These are phyloP conservation scores for Telopea speciosissima DNA, from an alignment of 177 flowering plant species.

Conservation along the genomic window DNA sequence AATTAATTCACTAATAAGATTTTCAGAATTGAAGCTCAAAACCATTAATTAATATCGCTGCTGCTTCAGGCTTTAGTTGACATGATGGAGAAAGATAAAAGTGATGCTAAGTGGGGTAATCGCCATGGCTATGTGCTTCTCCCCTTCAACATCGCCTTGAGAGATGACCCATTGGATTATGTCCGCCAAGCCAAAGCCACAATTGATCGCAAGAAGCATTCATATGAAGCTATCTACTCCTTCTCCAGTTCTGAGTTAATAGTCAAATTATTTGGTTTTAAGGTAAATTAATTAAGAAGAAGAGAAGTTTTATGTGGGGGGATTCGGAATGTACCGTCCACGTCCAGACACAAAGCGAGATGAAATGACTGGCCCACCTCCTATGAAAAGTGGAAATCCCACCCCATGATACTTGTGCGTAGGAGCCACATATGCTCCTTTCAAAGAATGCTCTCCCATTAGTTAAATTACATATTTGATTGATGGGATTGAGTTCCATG, in stretches of 20 bases:
- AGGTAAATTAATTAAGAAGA: slow-evolving; percentile 36
- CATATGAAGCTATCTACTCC: slow-evolving; percentile 35
- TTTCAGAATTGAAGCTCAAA: background rate
- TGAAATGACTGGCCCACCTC: too few species aligned
- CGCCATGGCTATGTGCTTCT: slow-evolving; percentile 49
- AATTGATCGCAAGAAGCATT: slow-evolving; percentile 46
- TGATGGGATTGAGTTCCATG: too few species aligned
- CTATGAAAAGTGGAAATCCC: too few species aligned
- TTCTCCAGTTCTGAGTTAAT: slow-evolving; percentile 21
- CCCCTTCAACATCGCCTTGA: slow-evolving; percentile 40
- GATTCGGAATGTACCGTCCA: too few species aligned
- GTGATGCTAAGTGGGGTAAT: slow-evolving; percentile 54
- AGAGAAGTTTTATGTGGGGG: too few species aligned
- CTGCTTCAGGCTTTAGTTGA: slow-evolving; percentile 49
- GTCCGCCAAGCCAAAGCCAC: slow-evolving; percentile 37
- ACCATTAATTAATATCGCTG: too few species aligned
- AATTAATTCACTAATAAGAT: too few species aligned
- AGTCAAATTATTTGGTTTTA: slow-evolving; percentile 40
- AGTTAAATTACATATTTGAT: too few species aligned
- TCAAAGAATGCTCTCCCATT: too few species aligned
- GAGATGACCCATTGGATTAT: slow-evolving; percentile 44
- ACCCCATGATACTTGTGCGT: too few species aligned
- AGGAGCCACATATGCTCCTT: too few species aligned
- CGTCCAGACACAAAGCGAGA: too few species aligned
- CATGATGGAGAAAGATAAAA: slow-evolving; percentile 49